Evolutionary conservation across 331 rosid species (phyloP), one percentile per base, ranked within the genome.

Genomic region (Malus hybrid): DNA sequence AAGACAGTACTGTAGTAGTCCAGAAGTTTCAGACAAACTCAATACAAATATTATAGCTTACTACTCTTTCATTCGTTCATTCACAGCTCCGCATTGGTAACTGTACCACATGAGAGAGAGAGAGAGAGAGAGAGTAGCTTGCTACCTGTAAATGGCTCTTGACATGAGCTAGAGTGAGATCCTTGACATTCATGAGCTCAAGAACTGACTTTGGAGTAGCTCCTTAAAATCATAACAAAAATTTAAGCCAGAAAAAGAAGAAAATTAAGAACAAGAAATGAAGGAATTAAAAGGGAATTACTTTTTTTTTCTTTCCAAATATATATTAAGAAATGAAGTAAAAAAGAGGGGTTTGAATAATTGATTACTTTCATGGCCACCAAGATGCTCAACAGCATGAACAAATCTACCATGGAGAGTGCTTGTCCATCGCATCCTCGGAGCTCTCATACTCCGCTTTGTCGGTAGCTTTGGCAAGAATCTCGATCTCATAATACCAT

Each of bases 131-230:
- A 44, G 56, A 20, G 22, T 24, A 60, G 31, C 32, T 2, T 6
- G 4, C 20, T 52, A 16, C 98, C 98, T 93, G 98, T 68, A 93
- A 89, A 85, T 93, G 98, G 87, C 98, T 93, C 83, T 93, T 93
- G 65, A 93, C 98, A 89, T 93, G 98, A 79, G 98, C 98, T 76
- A 93, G 69, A 63, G 98, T 93, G 74, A 93, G 97, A 89, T 93
- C 98, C 86, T 93, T 93, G 68, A 91, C 98, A 87, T 93, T 97
- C 98, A 93, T 93, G 46, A 93, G 96, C 89, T 93, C 98, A 65
- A 93, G 97, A 70, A 93, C 98, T 71, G 97, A 89, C 84, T 93
- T 93, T 63, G 98, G 98, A 9, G 98, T 93, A 1, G 98, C 98
- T 85, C 98, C 98, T 93, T 79, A 73, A 81, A 69, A 79, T 85